Conservation (phyloP, 202 grass and related monocot species). For the Zizania palustris region DNA sequence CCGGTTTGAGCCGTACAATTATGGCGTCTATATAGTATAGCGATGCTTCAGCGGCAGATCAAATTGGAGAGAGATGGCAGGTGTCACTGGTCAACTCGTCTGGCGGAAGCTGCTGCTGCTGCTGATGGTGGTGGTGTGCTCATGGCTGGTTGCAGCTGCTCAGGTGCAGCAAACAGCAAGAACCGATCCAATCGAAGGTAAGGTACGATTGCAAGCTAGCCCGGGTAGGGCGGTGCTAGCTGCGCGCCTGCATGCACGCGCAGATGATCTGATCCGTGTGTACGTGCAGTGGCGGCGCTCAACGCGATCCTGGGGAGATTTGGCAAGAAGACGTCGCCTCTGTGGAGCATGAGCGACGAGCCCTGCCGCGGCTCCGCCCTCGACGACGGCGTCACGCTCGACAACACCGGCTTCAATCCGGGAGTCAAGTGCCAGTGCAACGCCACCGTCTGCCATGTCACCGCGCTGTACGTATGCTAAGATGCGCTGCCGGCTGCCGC, state of each 20-base stretch:
- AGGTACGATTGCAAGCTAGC: no score
- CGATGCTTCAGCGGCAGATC: no score
- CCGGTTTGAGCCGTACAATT: no score
- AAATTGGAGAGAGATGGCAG: no score
- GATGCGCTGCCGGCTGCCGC: no score
- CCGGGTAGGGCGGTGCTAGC: no score
- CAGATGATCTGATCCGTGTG: neutral
- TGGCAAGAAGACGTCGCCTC: constrained; percentile 24
- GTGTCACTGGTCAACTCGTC: neutral
- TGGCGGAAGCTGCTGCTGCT: no score
- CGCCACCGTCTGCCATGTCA: constrained; percentile 61
- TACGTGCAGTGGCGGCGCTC: constrained; percentile 51
- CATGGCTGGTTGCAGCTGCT: neutral
- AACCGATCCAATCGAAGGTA: constrained; percentile 41
- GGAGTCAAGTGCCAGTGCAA: constrained; percentile 66
- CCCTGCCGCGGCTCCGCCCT: constrained; percentile 62
- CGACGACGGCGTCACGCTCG: constrained; percentile 37
- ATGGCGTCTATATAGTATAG: no score
- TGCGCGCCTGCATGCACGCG: no score
- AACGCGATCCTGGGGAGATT: constrained; percentile 58
- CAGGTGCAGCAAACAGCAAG: neutral
- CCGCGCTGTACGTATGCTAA: constrained; percentile 37
- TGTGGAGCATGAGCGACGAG: constrained; percentile 76
- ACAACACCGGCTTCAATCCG: constrained; percentile 42
- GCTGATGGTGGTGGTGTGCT: constrained; percentile 20